These are phyloP conservation scores for Bretschneidera sinensis DNA, from an alignment of 345 rosid species.

Conservation along the genomic window DNA sequence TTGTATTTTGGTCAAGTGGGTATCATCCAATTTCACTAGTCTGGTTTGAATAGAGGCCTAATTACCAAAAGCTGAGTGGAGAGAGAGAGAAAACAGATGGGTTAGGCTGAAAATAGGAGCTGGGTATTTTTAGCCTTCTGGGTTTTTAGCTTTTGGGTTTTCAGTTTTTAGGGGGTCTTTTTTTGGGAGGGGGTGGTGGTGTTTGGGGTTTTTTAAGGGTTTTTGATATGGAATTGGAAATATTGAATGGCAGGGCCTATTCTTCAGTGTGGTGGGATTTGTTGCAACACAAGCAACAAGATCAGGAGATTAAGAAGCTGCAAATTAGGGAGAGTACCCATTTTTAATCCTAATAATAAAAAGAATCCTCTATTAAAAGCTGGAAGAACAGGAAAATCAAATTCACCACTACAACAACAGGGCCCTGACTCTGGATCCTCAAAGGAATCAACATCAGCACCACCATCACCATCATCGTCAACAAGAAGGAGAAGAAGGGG, in stretches of 20 bases:
- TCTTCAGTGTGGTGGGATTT: neutral
- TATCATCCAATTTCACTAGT: slow-evolving; percentile 6
- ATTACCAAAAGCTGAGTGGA: slow-evolving; percentile 30
- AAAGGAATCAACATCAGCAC: slow-evolving; percentile 34
- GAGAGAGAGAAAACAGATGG: slow-evolving; percentile 43
- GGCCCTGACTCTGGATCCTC: slow-evolving; percentile 70
- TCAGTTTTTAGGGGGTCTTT: neutral
- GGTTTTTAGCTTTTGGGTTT: neutral
- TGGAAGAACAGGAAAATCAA: slow-evolving; percentile 41
- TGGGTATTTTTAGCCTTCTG: slow-evolving; percentile 11
- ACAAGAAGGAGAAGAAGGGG: neutral
- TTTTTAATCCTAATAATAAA: slow-evolving; percentile 7
- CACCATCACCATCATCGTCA: slow-evolving; percentile 11
- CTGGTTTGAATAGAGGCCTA: slow-evolving; percentile 16
- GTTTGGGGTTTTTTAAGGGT: neutral
- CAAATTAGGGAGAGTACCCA: neutral
- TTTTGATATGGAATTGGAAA: slow-evolving; percentile 30
- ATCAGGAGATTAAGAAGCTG: neutral
- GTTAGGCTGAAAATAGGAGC: slow-evolving; percentile 29
- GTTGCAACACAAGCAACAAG: neutral
- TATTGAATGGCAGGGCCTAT: slow-evolving; percentile 40
- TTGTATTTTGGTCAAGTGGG: slow-evolving; percentile 23
- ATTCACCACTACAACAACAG: slow-evolving; percentile 32
- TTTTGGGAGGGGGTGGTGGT: slow-evolving; percentile 1
- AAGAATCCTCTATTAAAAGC: slow-evolving; percentile 31